phyloP scores from a whole-genome alignment of 2,329 filamentous ascomycete genomes.

The Fusarium continuum region DNA sequence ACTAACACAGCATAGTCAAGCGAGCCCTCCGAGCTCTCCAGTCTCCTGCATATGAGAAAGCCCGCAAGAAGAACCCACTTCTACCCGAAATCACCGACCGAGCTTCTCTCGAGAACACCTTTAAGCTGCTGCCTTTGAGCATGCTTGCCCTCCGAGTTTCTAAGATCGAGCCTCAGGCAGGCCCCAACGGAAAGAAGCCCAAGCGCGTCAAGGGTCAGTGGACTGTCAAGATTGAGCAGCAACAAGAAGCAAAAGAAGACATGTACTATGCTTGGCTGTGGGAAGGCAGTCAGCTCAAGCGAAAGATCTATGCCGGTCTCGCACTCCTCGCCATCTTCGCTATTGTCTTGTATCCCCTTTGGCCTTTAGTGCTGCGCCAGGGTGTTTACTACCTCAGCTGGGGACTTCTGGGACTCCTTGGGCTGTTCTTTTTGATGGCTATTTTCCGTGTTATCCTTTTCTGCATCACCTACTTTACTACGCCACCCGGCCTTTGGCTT shows the following conservation, averaged over 20 bases:
- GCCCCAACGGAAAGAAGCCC: constrained; percentile 70
- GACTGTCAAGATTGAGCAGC: constrained; percentile 94
- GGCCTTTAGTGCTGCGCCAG: constrained; percentile 89
- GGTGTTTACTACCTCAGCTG: constrained; percentile 98
- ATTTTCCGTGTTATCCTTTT: constrained; percentile 97
- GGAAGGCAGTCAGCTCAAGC: constrained; percentile 92
- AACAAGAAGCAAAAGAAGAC: constrained; percentile 87
- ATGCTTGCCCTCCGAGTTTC: constrained; percentile 90
- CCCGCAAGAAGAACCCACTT: constrained; percentile 86
- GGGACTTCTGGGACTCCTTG: constrained; percentile 88
- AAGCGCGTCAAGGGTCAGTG: constrained; percentile 96
- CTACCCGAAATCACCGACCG: constrained; percentile 90
- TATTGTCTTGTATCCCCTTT: constrained; percentile 93
- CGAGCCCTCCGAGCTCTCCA: constrained; percentile 90
- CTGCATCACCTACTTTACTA: constrained; percentile 86
- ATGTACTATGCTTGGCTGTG: constrained; percentile 98
- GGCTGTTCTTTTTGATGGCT: constrained; percentile 95
- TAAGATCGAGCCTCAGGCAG: constrained; percentile 77
- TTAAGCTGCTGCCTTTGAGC: constrained; percentile 94
- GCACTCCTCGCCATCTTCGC: constrained; percentile 86
- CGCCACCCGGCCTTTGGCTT: constrained; percentile 92
- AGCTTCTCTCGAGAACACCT: constrained; percentile 87
- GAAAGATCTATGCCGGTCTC: constrained; percentile 87
- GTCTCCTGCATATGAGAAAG: constrained; percentile 90
- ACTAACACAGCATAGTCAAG: constrained; percentile 72